Conservation (phyloP, 2,329 filamentous ascomycete genomes). For the Fusarium coicis region DNA sequence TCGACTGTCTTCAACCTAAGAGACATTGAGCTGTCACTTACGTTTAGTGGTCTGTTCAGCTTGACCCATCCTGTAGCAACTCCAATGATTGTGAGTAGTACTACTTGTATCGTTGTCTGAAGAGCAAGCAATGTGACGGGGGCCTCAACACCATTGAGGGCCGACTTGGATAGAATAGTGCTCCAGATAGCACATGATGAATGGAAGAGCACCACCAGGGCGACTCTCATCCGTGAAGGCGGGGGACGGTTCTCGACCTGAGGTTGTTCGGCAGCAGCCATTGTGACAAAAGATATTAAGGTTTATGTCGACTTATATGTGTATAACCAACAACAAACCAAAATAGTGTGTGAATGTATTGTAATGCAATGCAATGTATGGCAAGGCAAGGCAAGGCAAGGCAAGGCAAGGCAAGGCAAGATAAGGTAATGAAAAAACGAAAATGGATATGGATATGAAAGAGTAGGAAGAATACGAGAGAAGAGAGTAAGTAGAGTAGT, state of each 20-base stretch:
- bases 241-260: conserved; percentile 30
- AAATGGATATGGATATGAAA: not conserved
- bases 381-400: not conserved
- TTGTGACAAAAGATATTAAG: conserved; percentile 21
- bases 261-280: conserved; percentile 33
- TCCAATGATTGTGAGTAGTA: conserved; percentile 39
- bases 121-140: conserved; percentile 42
- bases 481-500: not conserved
- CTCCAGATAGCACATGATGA: conserved; percentile 44
- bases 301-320: conserved; percentile 4
- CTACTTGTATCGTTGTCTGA: conserved; percentile 40
- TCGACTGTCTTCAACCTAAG: not conserved
- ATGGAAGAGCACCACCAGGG: conserved; percentile 43
- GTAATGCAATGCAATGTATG: not conserved
- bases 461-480: not conserved
- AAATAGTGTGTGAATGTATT: not conserved
- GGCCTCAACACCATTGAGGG: conserved; percentile 42
- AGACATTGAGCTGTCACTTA: conserved; percentile 14
- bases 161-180: conserved; percentile 43
- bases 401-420: not conserved
- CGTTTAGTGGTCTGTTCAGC: conserved; percentile 35
- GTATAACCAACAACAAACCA: not conserved
- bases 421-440: not conserved
- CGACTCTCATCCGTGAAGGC: conserved; percentile 33
- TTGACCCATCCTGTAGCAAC: conserved; percentile 41